Percentiles rank a stretch among this genome's conserved stretches.
phyloP scores from a whole-genome alignment of 2,329 filamentous ascomycete species.

The Fusarium bulbicola region DNA sequence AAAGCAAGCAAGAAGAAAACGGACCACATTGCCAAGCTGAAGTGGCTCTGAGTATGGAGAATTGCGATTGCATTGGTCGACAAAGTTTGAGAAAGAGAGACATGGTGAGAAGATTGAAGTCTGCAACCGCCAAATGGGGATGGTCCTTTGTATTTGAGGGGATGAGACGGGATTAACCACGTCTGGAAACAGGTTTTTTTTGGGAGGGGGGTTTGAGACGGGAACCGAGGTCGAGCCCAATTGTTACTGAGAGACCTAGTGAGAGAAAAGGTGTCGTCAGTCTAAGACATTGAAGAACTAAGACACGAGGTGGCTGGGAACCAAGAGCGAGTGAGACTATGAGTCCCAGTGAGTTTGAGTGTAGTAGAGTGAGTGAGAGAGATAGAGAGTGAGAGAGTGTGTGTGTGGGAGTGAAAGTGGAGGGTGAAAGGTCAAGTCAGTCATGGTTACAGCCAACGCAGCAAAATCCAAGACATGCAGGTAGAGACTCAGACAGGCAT shows the following conservation, averaged over 20 bases:
- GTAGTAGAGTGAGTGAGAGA: neutral
- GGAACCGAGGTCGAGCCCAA: slow-evolving; percentile 12
- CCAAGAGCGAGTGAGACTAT: neutral
- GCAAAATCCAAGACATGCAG: slow-evolving; percentile 37
- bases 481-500: neutral
- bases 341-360: neutral
- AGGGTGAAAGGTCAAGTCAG: slow-evolving; percentile 5
- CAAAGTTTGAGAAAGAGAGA: slow-evolving; percentile 22
- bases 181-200: slow-evolving; percentile 9
- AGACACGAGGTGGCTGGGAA: slow-evolving; percentile 38
- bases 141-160: slow-evolving; percentile 15
- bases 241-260: slow-evolving; percentile 1
- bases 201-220: neutral
- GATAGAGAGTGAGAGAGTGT: neutral
- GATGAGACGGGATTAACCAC: slow-evolving; percentile 2
- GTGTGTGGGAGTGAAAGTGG: slow-evolving; percentile 7
- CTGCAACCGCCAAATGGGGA: slow-evolving; percentile 1
- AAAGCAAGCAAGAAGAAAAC: slow-evolving; percentile 91
- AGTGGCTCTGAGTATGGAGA: slow-evolving; percentile 66
- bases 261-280: slow-evolving; percentile 28
- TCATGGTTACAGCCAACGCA: slow-evolving; percentile 31
- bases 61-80: slow-evolving; percentile 15
- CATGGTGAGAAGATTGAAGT: slow-evolving; percentile 8
- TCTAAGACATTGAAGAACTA: slow-evolving; percentile 19
- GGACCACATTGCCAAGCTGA: slow-evolving; percentile 91